Percentiles rank a stretch among this genome's conserved stretches.
These are phyloP conservation scores for Magnaporthales sp. DNA, from an alignment of 2,329 filamentous ascomycete genomes.

Conservation along the genomic window DNA sequence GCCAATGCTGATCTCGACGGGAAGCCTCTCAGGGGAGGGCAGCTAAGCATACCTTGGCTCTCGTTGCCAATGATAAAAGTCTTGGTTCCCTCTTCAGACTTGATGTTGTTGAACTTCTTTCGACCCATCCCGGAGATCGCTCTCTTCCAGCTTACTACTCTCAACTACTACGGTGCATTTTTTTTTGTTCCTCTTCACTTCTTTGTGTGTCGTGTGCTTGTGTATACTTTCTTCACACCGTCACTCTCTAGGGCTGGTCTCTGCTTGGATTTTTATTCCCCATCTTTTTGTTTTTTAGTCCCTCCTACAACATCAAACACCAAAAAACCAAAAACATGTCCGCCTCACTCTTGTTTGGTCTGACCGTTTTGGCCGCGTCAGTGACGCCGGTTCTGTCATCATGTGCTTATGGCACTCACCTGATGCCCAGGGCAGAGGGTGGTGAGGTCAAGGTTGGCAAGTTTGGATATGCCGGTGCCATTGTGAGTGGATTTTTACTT, in stretches of 20 bases:
- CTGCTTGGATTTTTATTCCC: background rate
- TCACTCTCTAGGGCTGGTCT: conserved; percentile 3
- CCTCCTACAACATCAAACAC: background rate
- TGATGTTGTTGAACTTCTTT: background rate
- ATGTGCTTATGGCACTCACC: conserved; percentile 29
- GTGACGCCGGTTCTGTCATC: conserved; percentile 22
- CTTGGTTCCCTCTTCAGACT: conserved; percentile 1
- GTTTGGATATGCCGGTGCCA: conserved; percentile 27
- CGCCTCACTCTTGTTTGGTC: background rate
- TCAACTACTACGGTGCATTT: background rate
- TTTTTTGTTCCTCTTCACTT: background rate
- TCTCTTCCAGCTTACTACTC: background rate
- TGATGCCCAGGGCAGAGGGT: conserved; percentile 22
- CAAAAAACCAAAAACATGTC: background rate
- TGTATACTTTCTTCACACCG: background rate
- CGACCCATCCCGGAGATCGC: conserved; percentile 5
- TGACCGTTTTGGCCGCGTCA: conserved; percentile 12
- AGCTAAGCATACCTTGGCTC: background rate
- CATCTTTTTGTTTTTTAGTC: background rate
- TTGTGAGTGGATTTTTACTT: conserved; percentile 16
- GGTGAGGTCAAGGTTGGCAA: conserved; percentile 22
- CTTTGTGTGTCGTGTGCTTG: background rate
- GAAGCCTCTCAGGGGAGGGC: background rate
- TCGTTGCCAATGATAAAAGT: conserved; percentile 4
- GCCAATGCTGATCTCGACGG: background rate